Evolutionary conservation across 192 early-diverging fungal genomes (phyloP), one percentile per base, ranked within the genome.

Genomic region (Coemansia sp.): DNA sequence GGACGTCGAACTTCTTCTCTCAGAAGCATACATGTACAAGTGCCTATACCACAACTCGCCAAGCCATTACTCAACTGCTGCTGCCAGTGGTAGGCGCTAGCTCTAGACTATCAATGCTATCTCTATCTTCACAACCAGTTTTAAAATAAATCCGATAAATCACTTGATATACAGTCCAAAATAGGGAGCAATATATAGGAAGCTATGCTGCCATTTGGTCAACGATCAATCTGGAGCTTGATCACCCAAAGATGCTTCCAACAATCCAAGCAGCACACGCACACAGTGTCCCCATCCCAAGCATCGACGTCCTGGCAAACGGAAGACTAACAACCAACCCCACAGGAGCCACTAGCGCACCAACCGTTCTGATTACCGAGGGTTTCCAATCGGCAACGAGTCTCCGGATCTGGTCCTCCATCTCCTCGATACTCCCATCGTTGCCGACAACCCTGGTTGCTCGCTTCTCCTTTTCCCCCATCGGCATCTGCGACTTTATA

Each of bases 21-120:
- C 94, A 0, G 95, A 99, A 66, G 97, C 96, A 4, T 99, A 90
- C 75, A 94, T 96, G 92, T 94, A 90, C 91, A 98, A 99, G 79
- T 89, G 86, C 6, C 84, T 98, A 31, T 99, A 96, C 77, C 94
- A 96, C 70, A 85, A 92, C 58, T 90, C 94, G 18, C 95, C 94
- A 28, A 92, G 83, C 65, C 96, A 98, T 74, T 84, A 74, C 21
- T n/a, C 63, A 9, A 57, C 65, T 33, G 56, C 43, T n/a, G 30
- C 18, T 16, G 16, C 30, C 16, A 10, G 55, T 33, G 55, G 30
- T 15, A 57, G 55, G 25, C 55, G 55, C 28, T 57, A 57, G 55
- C 28, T 33, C 10, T 53, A 13, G 52, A 6, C 16, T 46, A 7
- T 6, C 20, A 46, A 18, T 46, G 39, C 16, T 40, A 40, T 40